A percentile compares a stretch with the other conserved stretches of the same genome.
These are phyloP conservation scores for Earliella scabrosa DNA, from an alignment of 1,284 basidiomycete genomes.

Conservation along the genomic window DNA sequence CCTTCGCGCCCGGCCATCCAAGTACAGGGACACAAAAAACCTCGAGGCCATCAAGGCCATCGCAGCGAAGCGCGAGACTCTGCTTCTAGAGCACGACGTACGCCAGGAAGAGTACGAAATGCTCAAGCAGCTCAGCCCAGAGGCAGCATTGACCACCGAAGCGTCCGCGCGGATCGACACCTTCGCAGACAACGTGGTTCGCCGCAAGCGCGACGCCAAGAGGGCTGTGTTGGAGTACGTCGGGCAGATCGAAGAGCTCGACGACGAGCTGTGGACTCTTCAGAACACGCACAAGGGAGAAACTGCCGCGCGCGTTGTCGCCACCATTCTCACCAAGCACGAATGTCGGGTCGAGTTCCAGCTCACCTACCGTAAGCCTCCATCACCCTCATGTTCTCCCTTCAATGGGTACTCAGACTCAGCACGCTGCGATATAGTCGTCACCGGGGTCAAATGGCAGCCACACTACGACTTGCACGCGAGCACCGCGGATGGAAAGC, in stretches of 20 bases:
- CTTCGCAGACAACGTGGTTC: slow-evolving; percentile 49
- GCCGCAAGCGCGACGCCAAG: slow-evolving; percentile 42
- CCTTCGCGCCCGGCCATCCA: neutral
- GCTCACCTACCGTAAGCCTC: slow-evolving; percentile 56
- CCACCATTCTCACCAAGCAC: slow-evolving; percentile 43
- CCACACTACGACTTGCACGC: slow-evolving; percentile 64
- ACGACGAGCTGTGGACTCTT: slow-evolving; percentile 29
- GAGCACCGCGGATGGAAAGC: slow-evolving; percentile 46
- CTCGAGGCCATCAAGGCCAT: slow-evolving; percentile 40
- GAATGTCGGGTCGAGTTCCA: slow-evolving; percentile 45
- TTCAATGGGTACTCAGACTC: neutral
- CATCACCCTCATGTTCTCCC: neutral
- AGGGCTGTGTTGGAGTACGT: slow-evolving; percentile 43
- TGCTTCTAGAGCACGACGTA: slow-evolving; percentile 44
- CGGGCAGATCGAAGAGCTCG: slow-evolving; percentile 43
- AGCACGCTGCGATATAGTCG: slow-evolving; percentile 37
- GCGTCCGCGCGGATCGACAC: slow-evolving; percentile 33
- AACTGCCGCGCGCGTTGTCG: slow-evolving; percentile 40
- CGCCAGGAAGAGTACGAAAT: slow-evolving; percentile 44
- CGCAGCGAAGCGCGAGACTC: slow-evolving; percentile 35
- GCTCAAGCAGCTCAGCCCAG: slow-evolving; percentile 44
- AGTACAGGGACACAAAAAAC: slow-evolving; percentile 21
- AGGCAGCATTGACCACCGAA: slow-evolving; percentile 40
- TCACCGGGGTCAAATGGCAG: slow-evolving; percentile 52
- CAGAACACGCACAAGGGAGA: slow-evolving; percentile 38